Evolutionary conservation across 768 basidiomycete genomes (phyloP), one percentile per base, ranked within the genome.

Genomic region (Coprinopsis strossmayeri): DNA sequence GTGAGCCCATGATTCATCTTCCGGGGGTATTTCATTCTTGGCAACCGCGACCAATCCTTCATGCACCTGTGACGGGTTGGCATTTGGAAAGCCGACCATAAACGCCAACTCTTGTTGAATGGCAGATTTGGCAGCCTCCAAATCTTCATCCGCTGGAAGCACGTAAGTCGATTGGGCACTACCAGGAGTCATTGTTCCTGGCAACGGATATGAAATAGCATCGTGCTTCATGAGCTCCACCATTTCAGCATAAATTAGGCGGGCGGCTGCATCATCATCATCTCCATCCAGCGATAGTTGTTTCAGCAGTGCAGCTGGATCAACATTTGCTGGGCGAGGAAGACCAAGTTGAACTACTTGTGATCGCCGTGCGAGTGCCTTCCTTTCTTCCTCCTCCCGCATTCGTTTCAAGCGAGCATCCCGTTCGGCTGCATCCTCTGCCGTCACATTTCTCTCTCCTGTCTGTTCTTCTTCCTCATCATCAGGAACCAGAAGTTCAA

Each of bases 401-500:
- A 74, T 64, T 25, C 79, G 75, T 59, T 73, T 78, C 38, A 87
- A 58, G 48, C 78, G 75, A 1, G 84, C 87, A 63, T 98, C 95
- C 12, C 94, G 75, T 61, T 95, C 93, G 2, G 93, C 87, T 0
- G 93, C 93, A 64, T 99, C 96, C 64, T 97, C 92, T 51, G 83
- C 87, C 0, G 76, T 67, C 42, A 79, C 48, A 17, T 55, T 67
- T 11, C 58, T 59, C 3, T 66, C 72, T 1, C 78, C 85, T 15
- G 79, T 78, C 17, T 86, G 85, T 10, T 79, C 87, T 45, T 91
- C 88, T 15, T 91, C 88, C 45, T 92, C 89, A n/a, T 91, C 88
- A 55, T 95, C 94, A 2, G 90, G 91, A 7, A 95, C 82, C 35
- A 94, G 77, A 39, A 99, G 70, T 67, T 98, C 94, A 57, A 97